phyloP scores from a whole-genome alignment of 208 protist species.

The Trypanosoma vivax region DNA sequence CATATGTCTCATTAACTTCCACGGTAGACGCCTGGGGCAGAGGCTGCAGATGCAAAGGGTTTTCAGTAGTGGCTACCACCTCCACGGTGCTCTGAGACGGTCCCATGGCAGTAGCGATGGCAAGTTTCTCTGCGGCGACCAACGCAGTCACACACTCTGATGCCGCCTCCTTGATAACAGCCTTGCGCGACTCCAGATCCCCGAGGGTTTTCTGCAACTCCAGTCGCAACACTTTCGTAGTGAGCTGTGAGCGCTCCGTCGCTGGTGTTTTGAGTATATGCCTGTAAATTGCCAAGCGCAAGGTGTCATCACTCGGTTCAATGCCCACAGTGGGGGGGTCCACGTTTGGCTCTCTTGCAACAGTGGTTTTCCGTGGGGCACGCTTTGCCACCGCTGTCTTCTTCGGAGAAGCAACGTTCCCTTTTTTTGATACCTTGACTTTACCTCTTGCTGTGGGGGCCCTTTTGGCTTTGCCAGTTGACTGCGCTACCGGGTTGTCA shows the following conservation, averaged over 20 bases:
- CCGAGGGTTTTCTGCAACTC: constrained; percentile 49
- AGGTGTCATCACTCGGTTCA: constrained; percentile 46
- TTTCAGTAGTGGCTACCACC: background rate
- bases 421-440: background rate
- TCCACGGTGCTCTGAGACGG: background rate
- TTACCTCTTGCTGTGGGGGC: background rate
- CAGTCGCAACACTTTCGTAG: constrained; percentile 56
- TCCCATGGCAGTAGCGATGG: background rate
- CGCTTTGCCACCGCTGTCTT: background rate
- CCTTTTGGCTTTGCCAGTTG: background rate
- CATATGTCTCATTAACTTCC: too few species aligned
- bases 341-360: too few species aligned
- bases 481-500: constrained; percentile 11
- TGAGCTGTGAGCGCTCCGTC: constrained; percentile 40
- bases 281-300: constrained; percentile 63
- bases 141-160: constrained; percentile 62
- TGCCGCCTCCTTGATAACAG: constrained; percentile 54
- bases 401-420: background rate
- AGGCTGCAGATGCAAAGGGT: background rate
- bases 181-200: constrained; percentile 41
- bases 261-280: constrained; percentile 46
- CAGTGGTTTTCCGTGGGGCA: too few species aligned
- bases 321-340: too few species aligned
- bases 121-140: constrained; percentile 41
- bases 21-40: too few species aligned